Percentiles rank a stretch among this genome's conserved stretches.
Conservation (phyloP, 1,284 basidiomycete species). For the Ceratobasidium sp. region DNA sequence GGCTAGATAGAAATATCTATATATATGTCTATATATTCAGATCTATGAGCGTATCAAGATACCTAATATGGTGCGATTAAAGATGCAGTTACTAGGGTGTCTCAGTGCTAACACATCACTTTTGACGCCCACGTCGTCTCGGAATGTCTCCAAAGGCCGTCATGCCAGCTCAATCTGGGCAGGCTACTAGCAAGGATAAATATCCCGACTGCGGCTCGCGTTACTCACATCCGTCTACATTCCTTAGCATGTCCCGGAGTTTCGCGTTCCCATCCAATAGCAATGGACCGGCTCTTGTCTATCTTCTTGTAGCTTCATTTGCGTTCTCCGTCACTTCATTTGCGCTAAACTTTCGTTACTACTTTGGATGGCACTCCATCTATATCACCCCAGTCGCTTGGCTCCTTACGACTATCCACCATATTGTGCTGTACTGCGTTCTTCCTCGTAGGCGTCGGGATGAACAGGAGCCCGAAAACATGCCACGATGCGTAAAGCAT, state of each 20-base stretch:
- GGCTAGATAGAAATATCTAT: no score
- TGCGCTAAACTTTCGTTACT: neutral
- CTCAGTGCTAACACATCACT: no score
- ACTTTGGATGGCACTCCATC: neutral
- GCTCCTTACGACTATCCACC: neutral
- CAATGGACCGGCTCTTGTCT: neutral
- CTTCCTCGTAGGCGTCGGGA: neutral
- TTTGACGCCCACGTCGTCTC: no score
- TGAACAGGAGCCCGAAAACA: neutral
- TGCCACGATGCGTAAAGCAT: slow-evolving; percentile 9
- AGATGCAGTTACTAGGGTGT: no score
- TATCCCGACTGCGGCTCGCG: no score
- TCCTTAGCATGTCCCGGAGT: neutral
- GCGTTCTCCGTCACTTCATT: neutral
- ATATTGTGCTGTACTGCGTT: neutral
- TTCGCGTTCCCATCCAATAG: neutral
- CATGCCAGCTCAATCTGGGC: no score
- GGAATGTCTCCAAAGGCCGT: no score
- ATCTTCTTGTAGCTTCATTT: neutral
- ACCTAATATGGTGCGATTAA: no score
- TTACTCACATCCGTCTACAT: no score
- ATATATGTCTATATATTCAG: no score
- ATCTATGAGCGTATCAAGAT: no score
- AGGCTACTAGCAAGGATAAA: no score
- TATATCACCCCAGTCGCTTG: slow-evolving; percentile 2